A percentile compares a stretch with the other conserved stretches of the same genome.
These are phyloP conservation scores for Cadophora sp. DNA, from an alignment of 2,329 filamentous ascomycete species.

Conservation along the genomic window DNA sequence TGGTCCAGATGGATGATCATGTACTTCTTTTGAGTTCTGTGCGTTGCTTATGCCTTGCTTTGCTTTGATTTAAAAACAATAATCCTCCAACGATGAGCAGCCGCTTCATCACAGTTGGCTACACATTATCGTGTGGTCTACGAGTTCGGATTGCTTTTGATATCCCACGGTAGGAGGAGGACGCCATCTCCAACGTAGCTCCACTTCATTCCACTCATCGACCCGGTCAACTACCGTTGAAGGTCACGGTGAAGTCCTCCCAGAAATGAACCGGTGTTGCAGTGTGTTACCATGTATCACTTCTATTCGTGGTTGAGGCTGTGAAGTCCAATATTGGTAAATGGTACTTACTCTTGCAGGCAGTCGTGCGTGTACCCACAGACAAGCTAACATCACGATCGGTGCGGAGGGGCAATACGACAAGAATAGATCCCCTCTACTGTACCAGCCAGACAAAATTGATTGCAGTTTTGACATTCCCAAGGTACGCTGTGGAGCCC, in stretches of 20 bases:
- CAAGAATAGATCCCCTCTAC: background rate
- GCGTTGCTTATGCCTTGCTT: constrained; percentile 1
- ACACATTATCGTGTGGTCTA: background rate
- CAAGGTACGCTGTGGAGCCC: constrained; percentile 3
- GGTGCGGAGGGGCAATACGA: background rate
- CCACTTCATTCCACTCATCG: background rate
- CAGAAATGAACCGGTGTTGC: constrained; percentile 1
- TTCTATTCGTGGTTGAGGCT: constrained; percentile 7
- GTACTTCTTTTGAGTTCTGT: background rate
- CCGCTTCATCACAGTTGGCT: background rate
- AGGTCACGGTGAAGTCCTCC: constrained; percentile 2
- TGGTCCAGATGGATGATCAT: background rate
- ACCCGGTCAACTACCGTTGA: background rate
- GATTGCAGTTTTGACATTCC: background rate
- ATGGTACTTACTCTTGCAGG: constrained; percentile 5
- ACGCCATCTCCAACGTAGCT: background rate
- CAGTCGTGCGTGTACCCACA: background rate
- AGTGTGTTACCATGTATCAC: background rate
- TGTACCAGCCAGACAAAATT: background rate
- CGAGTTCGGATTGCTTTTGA: background rate
- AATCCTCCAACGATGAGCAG: background rate
- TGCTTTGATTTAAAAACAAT: background rate
- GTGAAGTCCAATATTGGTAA: constrained; percentile 8
- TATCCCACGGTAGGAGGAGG: background rate
- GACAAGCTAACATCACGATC: background rate